Evolutionary conservation across 2,329 filamentous ascomycete species (phyloP).

Genomic region (Fusarium anguioides): DNA sequence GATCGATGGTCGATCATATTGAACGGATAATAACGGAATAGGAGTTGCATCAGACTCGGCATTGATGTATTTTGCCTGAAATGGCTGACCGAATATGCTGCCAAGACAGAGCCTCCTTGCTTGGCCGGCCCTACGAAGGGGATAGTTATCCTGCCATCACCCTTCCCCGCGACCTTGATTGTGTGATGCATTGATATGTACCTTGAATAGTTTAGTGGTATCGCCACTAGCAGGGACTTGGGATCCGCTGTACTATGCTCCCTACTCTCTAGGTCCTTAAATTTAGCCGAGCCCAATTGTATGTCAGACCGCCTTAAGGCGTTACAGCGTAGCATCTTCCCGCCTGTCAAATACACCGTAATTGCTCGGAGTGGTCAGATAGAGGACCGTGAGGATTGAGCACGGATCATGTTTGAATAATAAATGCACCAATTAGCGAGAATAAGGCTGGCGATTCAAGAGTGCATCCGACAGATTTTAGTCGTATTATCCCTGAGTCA

Average conservation of each 20-base stretch:
- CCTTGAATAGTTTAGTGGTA: neutral
- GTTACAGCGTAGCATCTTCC: neutral
- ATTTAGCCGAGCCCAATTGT: slow-evolving; percentile 15
- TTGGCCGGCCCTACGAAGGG: neutral
- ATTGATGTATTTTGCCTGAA: slow-evolving; percentile 5
- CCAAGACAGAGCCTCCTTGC: neutral
- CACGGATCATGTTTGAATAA: neutral
- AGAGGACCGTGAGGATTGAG: neutral
- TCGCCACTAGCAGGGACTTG: neutral
- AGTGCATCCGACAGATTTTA: neutral
- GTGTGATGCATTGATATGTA: neutral
- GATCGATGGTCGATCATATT: neutral
- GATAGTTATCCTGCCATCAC: too few relatives aligned
- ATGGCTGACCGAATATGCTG: too few relatives aligned
- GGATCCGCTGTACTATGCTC: neutral
- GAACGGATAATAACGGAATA: neutral
- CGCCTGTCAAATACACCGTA: neutral
- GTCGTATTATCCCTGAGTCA: slow-evolving; percentile 3
- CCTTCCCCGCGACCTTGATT: too few relatives aligned
- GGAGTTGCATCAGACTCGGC: neutral
- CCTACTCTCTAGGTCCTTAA: neutral
- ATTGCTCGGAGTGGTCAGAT: neutral
- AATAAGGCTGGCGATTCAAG: neutral
- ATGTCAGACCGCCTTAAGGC: slow-evolving; percentile 1
- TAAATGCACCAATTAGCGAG: slow-evolving; percentile 19